Evolutionary conservation across 345 rosid species (phyloP).

Genomic region (Rhodamnia argentea): DNA sequence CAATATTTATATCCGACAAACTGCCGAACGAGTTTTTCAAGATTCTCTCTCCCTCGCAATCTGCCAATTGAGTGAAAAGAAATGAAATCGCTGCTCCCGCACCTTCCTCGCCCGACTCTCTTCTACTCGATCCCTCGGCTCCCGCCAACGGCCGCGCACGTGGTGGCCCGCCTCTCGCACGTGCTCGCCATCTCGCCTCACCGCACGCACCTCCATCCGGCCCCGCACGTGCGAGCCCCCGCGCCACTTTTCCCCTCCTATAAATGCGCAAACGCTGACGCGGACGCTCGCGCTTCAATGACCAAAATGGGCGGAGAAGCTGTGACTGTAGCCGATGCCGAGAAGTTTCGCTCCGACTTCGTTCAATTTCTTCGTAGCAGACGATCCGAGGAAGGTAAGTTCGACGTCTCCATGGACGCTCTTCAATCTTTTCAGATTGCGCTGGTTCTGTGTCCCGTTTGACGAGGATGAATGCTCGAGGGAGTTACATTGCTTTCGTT

Average conservation of each 20-base stretch:
- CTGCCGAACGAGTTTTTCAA: neutral
- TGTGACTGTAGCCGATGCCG: conserved; percentile 3
- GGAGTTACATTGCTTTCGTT: neutral
- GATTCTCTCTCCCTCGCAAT: neutral
- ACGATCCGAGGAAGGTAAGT: conserved; percentile 37
- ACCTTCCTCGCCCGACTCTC: neutral
- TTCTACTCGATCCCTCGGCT: neutral
- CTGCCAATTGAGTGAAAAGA: neutral
- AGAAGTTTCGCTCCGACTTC: conserved; percentile 41
- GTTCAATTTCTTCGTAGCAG: conserved; percentile 37
- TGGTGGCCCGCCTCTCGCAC: conserved; percentile 2
- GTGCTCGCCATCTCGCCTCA: neutral
- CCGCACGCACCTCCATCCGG: neutral
- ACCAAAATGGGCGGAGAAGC: conserved; percentile 7
- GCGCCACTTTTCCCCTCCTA: neutral
- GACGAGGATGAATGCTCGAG: neutral
- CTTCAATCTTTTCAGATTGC: neutral
- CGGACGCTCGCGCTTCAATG: neutral
- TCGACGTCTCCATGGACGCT: neutral
- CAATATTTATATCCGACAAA: neutral
- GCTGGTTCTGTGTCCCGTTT: neutral
- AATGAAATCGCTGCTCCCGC: neutral
- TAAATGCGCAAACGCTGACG: neutral
- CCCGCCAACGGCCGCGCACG: neutral
- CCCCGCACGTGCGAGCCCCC: conserved; percentile 1